Evolutionary conservation across 176 grass and related monocot species (phyloP).

Genomic region (Lolium multiflorum): DNA sequence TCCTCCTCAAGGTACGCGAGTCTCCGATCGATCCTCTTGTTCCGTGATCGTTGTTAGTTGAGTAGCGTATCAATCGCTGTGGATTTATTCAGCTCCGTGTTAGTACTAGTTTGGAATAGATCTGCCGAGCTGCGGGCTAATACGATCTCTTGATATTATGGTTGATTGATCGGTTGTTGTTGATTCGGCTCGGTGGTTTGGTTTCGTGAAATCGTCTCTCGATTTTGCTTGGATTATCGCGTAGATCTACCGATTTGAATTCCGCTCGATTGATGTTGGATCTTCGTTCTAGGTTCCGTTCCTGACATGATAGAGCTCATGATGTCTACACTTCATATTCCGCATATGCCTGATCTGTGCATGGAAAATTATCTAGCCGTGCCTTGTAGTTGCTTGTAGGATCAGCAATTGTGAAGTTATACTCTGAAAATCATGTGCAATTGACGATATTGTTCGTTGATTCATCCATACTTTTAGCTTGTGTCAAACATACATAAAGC

Average conservation of each 20-base stretch:
- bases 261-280: not conserved
- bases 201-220: not conserved
- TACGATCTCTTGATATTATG: not conserved
- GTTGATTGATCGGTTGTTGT: not conserved
- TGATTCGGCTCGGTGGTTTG: not conserved
- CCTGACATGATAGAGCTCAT: not conserved
- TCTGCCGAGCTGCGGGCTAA: too few relatives aligned
- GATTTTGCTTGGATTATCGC: not conserved
- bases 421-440: not conserved
- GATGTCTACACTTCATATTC: not conserved
- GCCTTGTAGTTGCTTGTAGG: not conserved
- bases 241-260: not conserved
- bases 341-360: not conserved
- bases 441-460: not conserved
- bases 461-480: not conserved
- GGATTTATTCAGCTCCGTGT: too few relatives aligned
- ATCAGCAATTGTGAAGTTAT: not conserved
- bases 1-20: too few relatives aligned
- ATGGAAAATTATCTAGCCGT: not conserved
- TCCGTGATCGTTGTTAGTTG: not conserved
- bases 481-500: not conserved
- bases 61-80: not conserved
- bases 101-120: too few relatives aligned
- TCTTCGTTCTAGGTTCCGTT: not conserved
- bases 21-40: too few relatives aligned